Percentiles rank a stretch among this genome's conserved stretches.
phyloP scores from a whole-genome alignment of 371 early-diverging fungal genomes.

The Mucor lusitanicus region DNA sequence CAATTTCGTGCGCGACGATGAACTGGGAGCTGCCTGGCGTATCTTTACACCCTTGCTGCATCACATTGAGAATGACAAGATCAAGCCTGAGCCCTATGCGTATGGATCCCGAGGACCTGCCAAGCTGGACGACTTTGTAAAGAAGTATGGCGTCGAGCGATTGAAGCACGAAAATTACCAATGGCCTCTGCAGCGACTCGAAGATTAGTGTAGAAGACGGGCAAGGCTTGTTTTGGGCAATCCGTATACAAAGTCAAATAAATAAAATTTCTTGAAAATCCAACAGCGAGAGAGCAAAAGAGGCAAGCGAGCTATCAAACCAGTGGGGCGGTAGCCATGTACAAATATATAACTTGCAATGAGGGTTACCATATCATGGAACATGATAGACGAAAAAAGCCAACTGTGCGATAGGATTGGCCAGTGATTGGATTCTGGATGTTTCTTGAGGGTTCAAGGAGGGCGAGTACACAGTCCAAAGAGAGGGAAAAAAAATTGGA shows the following conservation, averaged over 20 bases:
- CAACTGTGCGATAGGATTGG: not conserved
- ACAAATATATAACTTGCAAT: not conserved
- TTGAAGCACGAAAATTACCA: slow-evolving; percentile 16
- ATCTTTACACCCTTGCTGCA: slow-evolving; percentile 96
- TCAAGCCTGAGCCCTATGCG: slow-evolving; percentile 79
- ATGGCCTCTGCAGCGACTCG: slow-evolving; percentile 25
- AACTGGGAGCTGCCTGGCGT: slow-evolving; percentile 94
- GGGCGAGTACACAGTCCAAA: not conserved
- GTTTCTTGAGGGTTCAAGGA: no score
- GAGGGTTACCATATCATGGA: not conserved
- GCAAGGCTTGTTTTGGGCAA: not conserved
- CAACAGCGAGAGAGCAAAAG: not conserved
- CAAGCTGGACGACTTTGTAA: slow-evolving; percentile 69
- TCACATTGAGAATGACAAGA: slow-evolving; percentile 71
- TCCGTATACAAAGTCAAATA: not conserved
- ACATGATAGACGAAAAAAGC: not conserved
- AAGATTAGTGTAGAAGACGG: slow-evolving; percentile 1
- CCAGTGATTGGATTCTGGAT: not conserved
- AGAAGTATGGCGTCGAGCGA: slow-evolving; percentile 58
- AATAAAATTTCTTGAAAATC: not conserved
- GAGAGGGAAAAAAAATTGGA: not conserved
- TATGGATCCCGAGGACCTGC: slow-evolving; percentile 91
- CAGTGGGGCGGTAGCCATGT: not conserved
- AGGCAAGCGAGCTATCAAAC: not conserved
- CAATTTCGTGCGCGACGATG: slow-evolving; percentile 97